Evolutionary conservation across 139 green algal species (phyloP), one percentile per base, ranked within the genome.

Genomic region (Chlamydomonas incerta): DNA sequence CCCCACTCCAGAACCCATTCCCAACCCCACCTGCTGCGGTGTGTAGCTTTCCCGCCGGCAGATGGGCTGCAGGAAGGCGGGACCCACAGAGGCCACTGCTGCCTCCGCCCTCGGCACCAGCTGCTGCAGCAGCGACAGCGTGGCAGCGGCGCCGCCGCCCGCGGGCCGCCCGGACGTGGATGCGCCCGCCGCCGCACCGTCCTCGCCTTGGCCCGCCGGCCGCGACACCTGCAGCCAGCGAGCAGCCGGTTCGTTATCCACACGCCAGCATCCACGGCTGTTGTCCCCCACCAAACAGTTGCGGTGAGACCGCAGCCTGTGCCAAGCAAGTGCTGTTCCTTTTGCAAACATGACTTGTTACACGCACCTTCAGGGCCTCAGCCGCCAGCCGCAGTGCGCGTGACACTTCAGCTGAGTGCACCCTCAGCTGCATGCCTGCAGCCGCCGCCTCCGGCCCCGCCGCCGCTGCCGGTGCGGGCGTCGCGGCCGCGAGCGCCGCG

Each of bases 361-460:
- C n/a, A n/a, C 69, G 18, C 35, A 83, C 60, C 75, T 83, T 62
- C 60, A 83, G 9, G 14, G 62, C 75, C 62, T 28, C 75, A 14
- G 75, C 60, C 35, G 74, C 74, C 74, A 82, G 13, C 35, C 74
- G 57, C 35, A 82, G 33, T 34, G 74, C 57, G 37, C 74, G 74
- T 0, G 74, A 82, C 15, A 82, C 74, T 20, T 82, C 74, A 23
- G 28, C 74, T 13, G 74, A 35, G 21, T 29, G 57, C 5, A 58
- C 74, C 24, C n/a, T 31, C 47, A 82, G 74, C 57, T 60, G 15
- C 58, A 46, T 71, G 26, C 57, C 58, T 0, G 33, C 33, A 1
- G 26, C 74, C 35, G 20, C 47, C 18, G 0, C 72, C 24, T 26
- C 72, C 20, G 11, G 28, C 18, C 46, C 50, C 28, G 50, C 26